Conservation (phyloP, 2,329 filamentous ascomycete species). For the Sporothrix protearum region DNA sequence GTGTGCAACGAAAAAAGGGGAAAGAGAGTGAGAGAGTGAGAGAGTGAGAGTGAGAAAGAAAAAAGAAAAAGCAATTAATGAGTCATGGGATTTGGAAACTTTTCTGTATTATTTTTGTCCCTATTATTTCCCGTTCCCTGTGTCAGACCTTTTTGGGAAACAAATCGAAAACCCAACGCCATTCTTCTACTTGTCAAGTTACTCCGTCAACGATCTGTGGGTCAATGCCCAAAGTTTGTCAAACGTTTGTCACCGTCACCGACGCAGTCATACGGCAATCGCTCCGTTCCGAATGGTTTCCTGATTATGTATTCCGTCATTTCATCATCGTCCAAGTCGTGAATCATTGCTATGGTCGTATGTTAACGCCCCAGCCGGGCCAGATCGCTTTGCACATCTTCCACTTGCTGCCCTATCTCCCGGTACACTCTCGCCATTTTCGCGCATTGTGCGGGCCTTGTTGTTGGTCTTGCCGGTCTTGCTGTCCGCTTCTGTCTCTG, state of each 20-base stretch:
- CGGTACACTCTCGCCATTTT: conserved; percentile 51
- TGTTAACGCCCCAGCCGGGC: conserved; percentile 31
- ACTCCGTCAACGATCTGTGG: neutral
- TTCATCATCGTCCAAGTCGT: neutral
- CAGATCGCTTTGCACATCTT: conserved; percentile 50
- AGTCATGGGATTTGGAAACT: conserved; percentile 8
- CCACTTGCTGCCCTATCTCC: conserved; percentile 49
- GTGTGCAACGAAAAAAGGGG: neutral
- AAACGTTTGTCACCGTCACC: neutral
- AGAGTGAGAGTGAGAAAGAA: neutral
- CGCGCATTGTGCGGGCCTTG: conserved; percentile 51
- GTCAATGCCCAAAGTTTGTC: neutral
- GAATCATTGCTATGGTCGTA: neutral
- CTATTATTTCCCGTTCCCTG: neutral
- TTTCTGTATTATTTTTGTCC: neutral
- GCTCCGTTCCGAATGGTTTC: neutral
- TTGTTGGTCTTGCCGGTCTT: conserved; percentile 29
- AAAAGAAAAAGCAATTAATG: neutral
- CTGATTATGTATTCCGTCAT: neutral
- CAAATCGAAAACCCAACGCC: conserved; percentile 4
- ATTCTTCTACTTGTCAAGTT: neutral
- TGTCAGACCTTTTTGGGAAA: neutral
- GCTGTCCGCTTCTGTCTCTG: too few relatives aligned
- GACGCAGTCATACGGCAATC: neutral
- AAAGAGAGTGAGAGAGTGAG: too few relatives aligned